These are phyloP conservation scores for Leccinum subrobustum DNA, from an alignment of 1,284 basidiomycete species.

Conservation along the genomic window DNA sequence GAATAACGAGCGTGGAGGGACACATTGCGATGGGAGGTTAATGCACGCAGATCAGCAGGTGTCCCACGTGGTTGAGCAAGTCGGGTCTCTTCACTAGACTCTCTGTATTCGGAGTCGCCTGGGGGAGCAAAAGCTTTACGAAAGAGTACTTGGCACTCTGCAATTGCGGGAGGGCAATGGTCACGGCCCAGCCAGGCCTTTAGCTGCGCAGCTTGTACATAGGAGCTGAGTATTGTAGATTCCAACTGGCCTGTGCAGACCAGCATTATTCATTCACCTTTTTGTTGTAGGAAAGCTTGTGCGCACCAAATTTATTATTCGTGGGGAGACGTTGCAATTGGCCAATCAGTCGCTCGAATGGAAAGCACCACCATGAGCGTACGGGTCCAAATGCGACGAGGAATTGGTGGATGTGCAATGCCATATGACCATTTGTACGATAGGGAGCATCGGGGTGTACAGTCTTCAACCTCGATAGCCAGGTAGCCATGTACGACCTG, in stretches of 20 bases:
- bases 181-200: slow-evolving; percentile 1
- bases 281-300: neutral
- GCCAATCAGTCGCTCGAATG: slow-evolving; percentile 11
- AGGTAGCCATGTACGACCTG: neutral
- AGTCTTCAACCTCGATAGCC: neutral
- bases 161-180: slow-evolving; percentile 1
- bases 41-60: neutral
- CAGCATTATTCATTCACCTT: neutral
- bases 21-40: neutral
- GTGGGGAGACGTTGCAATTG: slow-evolving; percentile 5
- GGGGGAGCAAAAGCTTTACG: neutral
- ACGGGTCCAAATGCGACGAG: slow-evolving; percentile 1
- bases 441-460: neutral
- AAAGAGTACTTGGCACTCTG: slow-evolving; percentile 6
- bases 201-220: slow-evolving; percentile 1
- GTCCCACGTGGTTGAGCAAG: neutral
- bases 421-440: slow-evolving; percentile 8
- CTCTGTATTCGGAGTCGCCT: neutral
- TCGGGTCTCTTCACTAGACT: neutral
- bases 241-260: slow-evolving; percentile 6
- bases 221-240: neutral
- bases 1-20: neutral
- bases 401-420: slow-evolving; percentile 4
- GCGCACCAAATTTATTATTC: too few relatives aligned
- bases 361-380: slow-evolving; percentile 10